A percentile compares a stretch with the other conserved stretches of the same genome.
phyloP scores from a whole-genome alignment of 1,284 basidiomycete genomes.

The Athelia psychrophila region DNA sequence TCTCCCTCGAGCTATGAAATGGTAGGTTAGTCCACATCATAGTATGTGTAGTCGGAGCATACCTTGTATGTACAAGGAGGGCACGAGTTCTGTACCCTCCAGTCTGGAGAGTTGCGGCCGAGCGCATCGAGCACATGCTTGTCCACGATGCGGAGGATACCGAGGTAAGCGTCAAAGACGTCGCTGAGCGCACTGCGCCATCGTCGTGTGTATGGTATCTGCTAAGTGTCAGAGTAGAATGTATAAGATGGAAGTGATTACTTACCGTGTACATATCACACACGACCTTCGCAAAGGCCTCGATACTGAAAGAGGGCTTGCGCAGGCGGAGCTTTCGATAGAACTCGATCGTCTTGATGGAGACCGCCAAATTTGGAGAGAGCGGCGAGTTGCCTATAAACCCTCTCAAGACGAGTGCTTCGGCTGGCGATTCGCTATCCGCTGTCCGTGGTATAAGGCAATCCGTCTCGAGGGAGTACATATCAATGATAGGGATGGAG shows the following conservation, averaged over 20 bases:
- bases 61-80: conserved; percentile 11
- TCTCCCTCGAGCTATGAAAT: background rate
- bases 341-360: conserved; percentile 27
- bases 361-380: conserved; percentile 21
- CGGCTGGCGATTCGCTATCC: background rate
- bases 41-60: too few relatives aligned
- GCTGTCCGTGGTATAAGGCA: background rate
- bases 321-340: conserved; percentile 16
- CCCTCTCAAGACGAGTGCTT: background rate
- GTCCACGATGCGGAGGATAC: conserved; percentile 7
- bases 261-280: conserved; percentile 28
- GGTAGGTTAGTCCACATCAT: too few relatives aligned
- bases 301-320: conserved; percentile 27
- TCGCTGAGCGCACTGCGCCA: background rate
- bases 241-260: conserved; percentile 2
- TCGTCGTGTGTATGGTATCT: background rate
- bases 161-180: conserved; percentile 15
- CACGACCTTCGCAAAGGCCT: conserved; percentile 30
- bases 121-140: conserved; percentile 1
- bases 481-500: background rate
- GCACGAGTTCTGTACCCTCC: conserved; percentile 9
- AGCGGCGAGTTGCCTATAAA: conserved; percentile 12
- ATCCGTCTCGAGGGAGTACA: background rate
- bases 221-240: background rate
- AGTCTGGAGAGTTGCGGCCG: conserved; percentile 1